Evolutionary conservation across 2,329 filamentous ascomycete genomes (phyloP), one percentile per base, ranked within the genome.

Genomic region (Fusarium udum): DNA sequence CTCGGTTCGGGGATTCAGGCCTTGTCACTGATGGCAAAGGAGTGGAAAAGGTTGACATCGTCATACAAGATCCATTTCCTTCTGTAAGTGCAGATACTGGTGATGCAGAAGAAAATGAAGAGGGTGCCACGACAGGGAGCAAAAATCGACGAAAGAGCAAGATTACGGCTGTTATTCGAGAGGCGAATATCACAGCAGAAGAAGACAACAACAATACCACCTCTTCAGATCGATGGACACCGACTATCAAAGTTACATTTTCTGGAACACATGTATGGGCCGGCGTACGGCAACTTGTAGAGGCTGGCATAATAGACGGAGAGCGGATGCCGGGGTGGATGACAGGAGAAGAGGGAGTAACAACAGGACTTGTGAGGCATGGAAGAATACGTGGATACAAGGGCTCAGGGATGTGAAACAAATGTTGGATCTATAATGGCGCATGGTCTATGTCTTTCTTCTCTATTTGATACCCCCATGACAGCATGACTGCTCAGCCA

Each of bases 301-400:
- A 97, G 80, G 84, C 89, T 22, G 94, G 93, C 1, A 86, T 93
- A 57, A 85, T 97, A 32, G 90, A 97, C 78, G 92, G 93, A 3
- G 88, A 91, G 77, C 89, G 86, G 61, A 95, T 97, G 92, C 94
- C 95, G 0, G 92, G 92, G 0, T 97, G 94, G 94, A 92, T 97
- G 91, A 96, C 94, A 2, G 95, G 94, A 4, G 94, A 97, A 78
- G 92, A 94, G 49, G 92, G 91, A 1, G 90, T 96, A 10, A 96
- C 93, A 60, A 86, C 91, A 42, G 92, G 93, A 1, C 87, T 90
- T 34, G 90, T 97, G 8, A 87, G 86, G 72, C 82, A 89, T 66
- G 93, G 94, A 5, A 86, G 91, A 70, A 90, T 95, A 76, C 83
- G 83, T 48, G 89, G 88, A 3, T 83, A 88, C 76, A 89, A 86